These are phyloP conservation scores for Coemansia sp. DNA, from an alignment of 192 early-diverging fungal species.

Conservation along the genomic window DNA sequence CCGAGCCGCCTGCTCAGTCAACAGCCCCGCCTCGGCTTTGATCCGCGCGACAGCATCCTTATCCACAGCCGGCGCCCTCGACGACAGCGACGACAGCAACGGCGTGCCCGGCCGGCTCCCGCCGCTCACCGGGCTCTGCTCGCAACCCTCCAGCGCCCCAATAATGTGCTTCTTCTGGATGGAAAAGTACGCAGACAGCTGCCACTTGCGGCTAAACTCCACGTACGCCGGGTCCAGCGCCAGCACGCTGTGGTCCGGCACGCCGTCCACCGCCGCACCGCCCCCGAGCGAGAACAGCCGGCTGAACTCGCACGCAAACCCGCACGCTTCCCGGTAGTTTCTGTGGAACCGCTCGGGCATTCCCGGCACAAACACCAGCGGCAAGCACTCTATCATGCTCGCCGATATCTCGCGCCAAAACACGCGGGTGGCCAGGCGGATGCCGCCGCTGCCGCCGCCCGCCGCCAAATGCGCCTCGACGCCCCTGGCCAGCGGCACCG, in stretches of 20 bases:
- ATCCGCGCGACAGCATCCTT: neutral
- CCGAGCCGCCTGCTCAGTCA: constrained; percentile 13
- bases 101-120: neutral
- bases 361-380: constrained; percentile 46
- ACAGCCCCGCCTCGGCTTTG: neutral
- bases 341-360: constrained; percentile 38
- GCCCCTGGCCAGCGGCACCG: constrained; percentile 10
- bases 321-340: constrained; percentile 25
- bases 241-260: neutral
- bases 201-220: constrained; percentile 48
- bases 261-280: neutral
- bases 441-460: neutral
- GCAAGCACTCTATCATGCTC: constrained; percentile 13
- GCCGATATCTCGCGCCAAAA: constrained; percentile 33
- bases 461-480: constrained; percentile 11
- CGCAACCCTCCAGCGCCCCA: constrained; percentile 10
- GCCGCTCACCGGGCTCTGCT: neutral
- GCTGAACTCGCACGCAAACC: constrained; percentile 25
- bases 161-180: constrained; percentile 32
- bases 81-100: too few species aligned
- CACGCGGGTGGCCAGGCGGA: constrained; percentile 18
- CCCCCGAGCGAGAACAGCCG: constrained; percentile 2
- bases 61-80: neutral
- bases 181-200: constrained; percentile 42
- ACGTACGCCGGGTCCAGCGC: constrained; percentile 8